These are phyloP conservation scores for Aspergillus quadrilineatus DNA, from an alignment of 2,329 filamentous ascomycete species.

Conservation along the genomic window DNA sequence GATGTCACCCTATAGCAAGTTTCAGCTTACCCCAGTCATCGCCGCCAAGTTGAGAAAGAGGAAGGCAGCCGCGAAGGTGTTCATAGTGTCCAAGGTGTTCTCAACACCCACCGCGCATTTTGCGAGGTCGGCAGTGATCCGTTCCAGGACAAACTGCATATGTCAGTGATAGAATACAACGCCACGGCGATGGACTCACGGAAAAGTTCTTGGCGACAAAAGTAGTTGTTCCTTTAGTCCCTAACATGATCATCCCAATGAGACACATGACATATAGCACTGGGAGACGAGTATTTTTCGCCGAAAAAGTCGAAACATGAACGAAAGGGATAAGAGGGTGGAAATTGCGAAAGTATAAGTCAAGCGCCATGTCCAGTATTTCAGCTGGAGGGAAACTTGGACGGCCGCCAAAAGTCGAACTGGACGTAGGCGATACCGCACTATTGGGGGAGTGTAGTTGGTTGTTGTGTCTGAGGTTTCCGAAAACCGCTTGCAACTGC, in stretches of 20 bases:
- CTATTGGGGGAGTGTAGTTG: slow-evolving; percentile 22
- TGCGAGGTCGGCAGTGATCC: slow-evolving; percentile 45
- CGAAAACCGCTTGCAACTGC: slow-evolving; percentile 40
- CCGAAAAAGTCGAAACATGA: slow-evolving; percentile 54
- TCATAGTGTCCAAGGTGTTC: slow-evolving; percentile 44
- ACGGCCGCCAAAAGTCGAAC: slow-evolving; percentile 25
- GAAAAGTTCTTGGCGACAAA: slow-evolving; percentile 52
- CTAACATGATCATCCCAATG: slow-evolving; percentile 53
- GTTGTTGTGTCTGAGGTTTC: slow-evolving; percentile 22
- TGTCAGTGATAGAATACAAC: neutral
- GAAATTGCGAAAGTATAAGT: slow-evolving; percentile 56
- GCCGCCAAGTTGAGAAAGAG: slow-evolving; percentile 52
- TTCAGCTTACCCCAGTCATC: slow-evolving; percentile 43
- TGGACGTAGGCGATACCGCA: slow-evolving; percentile 21
- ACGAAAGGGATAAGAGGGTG: slow-evolving; percentile 55
- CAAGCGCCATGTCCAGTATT: slow-evolving; percentile 54
- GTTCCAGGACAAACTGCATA: slow-evolving; percentile 34
- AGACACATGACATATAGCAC: slow-evolving; percentile 55
- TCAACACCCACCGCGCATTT: slow-evolving; percentile 43
- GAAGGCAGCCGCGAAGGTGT: slow-evolving; percentile 49
- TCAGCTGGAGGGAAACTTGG: slow-evolving; percentile 51
- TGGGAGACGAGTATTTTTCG: slow-evolving; percentile 48
- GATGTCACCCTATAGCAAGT: neutral
- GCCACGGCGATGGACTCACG: slow-evolving; percentile 20
- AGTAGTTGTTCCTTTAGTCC: slow-evolving; percentile 51